phyloP scores from a whole-genome alignment of 371 early-diverging fungal species.

The Thermomucor indicae-seudaticae region DNA sequence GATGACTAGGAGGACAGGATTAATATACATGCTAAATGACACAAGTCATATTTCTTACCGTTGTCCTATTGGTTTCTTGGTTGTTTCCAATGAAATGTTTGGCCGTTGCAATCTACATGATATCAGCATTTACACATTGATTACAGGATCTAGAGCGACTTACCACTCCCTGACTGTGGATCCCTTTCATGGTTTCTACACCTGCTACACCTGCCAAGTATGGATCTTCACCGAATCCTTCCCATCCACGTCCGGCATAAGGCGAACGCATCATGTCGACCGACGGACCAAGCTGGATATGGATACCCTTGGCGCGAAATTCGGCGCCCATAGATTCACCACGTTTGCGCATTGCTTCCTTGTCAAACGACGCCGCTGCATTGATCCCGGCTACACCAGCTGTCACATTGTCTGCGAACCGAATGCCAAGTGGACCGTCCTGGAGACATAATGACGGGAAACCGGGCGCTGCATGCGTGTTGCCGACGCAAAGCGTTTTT shows the following conservation, averaged over 20 bases:
- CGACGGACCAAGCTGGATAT: slow-evolving; percentile 43
- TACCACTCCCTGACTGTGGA: slow-evolving; percentile 41
- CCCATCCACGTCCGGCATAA: slow-evolving; percentile 53
- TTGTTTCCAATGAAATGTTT: slow-evolving; percentile 54
- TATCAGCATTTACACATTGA: not conserved
- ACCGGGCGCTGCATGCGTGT: slow-evolving; percentile 25
- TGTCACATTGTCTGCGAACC: slow-evolving; percentile 30
- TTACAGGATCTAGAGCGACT: not conserved
- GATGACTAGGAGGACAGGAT: slow-evolving; percentile 13
- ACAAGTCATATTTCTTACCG: slow-evolving; percentile 38
- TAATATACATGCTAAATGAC: not conserved
- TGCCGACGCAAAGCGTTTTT: slow-evolving; percentile 45
- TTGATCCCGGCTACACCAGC: slow-evolving; percentile 51
- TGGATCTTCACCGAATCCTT: slow-evolving; percentile 60
- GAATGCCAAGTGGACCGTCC: slow-evolving; percentile 54
- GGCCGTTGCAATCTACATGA: slow-evolving; percentile 38
- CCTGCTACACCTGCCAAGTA: slow-evolving; percentile 41
- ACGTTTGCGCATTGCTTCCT: slow-evolving; percentile 32
- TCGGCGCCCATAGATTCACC: slow-evolving; percentile 52
- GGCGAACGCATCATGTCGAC: slow-evolving; percentile 1
- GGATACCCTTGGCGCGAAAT: slow-evolving; percentile 43
- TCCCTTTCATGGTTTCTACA: slow-evolving; percentile 25
- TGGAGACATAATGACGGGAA: slow-evolving; percentile 53
- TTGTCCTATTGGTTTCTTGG: slow-evolving; percentile 34
- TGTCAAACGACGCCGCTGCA: slow-evolving; percentile 52